Conservation (phyloP, 192 early-diverging fungal genomes). For the Coemansia sp. region DNA sequence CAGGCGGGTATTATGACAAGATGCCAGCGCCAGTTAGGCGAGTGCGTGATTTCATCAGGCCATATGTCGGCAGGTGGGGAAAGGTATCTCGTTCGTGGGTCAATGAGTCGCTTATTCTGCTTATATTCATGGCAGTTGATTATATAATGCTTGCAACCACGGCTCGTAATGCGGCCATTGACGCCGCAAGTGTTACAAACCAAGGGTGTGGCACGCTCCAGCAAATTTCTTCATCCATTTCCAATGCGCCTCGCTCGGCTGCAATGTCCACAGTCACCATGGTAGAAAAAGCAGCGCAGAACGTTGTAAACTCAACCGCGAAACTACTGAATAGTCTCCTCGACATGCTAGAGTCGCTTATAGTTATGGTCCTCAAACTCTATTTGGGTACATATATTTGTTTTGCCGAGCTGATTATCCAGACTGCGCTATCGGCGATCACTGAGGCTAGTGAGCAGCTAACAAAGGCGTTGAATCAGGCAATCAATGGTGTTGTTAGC, state of each 20-base stretch:
- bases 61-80: conserved; percentile 44
- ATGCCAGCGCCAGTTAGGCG: neutral
- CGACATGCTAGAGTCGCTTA: conserved; percentile 25
- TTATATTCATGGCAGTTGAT: conserved; percentile 29
- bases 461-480: conserved; percentile 29
- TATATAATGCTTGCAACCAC: conserved; percentile 21
- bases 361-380: conserved; percentile 36
- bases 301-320: conserved; percentile 12
- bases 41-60: conserved; percentile 7
- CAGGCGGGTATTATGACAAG: conserved; percentile 1
- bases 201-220: conserved; percentile 21
- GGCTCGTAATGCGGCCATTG: conserved; percentile 13
- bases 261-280: conserved; percentile 25
- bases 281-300: conserved; percentile 12
- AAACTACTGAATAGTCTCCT: conserved; percentile 24
- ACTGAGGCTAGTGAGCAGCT: conserved; percentile 23
- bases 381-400: conserved; percentile 49
- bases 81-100: conserved; percentile 39
- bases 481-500: conserved; percentile 25
- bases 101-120: conserved; percentile 34
- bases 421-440: conserved; percentile 28
- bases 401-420: conserved; percentile 46
- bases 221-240: conserved; percentile 15
- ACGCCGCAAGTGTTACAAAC: neutral
- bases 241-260: conserved; percentile 29